phyloP scores from a whole-genome alignment of 148 eudicot genomes.

The Camellia japonica region DNA sequence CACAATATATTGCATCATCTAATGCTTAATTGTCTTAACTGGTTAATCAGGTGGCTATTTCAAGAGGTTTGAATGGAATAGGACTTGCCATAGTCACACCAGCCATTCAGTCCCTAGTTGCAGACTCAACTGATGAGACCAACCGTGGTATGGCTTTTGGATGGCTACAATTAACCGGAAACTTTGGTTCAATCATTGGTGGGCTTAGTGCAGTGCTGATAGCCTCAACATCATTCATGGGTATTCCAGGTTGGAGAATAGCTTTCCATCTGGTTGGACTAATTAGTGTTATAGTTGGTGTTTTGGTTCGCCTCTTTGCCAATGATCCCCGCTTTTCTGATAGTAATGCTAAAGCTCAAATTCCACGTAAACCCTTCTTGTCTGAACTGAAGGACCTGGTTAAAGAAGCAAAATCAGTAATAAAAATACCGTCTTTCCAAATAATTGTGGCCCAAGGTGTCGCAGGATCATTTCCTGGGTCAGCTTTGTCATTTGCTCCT shows the following conservation, averaged over 20 bases:
- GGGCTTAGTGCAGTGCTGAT: constrained; percentile 56
- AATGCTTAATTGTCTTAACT: constrained; percentile 13
- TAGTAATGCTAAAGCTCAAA: constrained; percentile 19
- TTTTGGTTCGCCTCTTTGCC: constrained; percentile 72
- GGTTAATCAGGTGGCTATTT: constrained; percentile 67
- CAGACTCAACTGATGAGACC: constrained; percentile 83
- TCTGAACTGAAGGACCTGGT: constrained; percentile 50
- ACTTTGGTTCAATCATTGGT: constrained; percentile 74
- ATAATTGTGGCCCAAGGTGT: constrained; percentile 83
- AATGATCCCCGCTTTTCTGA: constrained; percentile 58
- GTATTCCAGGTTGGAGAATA: constrained; percentile 92
- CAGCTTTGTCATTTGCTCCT: constrained; percentile 70
- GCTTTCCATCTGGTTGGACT: constrained; percentile 78
- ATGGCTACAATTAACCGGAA: constrained; percentile 68
- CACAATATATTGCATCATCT: background rate
- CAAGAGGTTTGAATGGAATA: constrained; percentile 82
- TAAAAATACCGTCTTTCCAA: constrained; percentile 70
- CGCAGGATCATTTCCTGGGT: constrained; percentile 83
- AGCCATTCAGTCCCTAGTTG: constrained; percentile 78
- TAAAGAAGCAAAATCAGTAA: constrained; percentile 61
- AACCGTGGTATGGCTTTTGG: constrained; percentile 93
- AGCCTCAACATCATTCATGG: constrained; percentile 67
- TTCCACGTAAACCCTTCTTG: constrained; percentile 30
- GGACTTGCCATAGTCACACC: constrained; percentile 92
- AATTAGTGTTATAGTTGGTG: constrained; percentile 68